These are phyloP conservation scores for Moringa oleifera DNA, from an alignment of 345 rosid species.

Conservation along the genomic window DNA sequence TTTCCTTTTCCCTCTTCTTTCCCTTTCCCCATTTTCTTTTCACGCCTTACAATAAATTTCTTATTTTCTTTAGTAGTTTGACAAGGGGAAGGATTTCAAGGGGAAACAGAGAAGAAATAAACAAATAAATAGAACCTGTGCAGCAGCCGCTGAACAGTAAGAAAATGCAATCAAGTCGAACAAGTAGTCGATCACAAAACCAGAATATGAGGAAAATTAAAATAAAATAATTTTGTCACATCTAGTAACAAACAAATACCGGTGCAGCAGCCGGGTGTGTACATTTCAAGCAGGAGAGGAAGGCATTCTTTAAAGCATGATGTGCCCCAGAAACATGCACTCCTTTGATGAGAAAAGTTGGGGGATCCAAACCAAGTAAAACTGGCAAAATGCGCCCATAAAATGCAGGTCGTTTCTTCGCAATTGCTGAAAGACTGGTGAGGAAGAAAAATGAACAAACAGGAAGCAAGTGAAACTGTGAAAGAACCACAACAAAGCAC, in stretches of 20 bases:
- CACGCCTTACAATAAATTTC: too few species aligned
- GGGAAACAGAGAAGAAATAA: not conserved
- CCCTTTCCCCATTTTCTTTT: too few species aligned
- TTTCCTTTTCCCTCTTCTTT: too few species aligned
- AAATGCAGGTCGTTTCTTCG: slow-evolving; percentile 78
- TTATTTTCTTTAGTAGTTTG: too few species aligned
- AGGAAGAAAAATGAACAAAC: slow-evolving; percentile 20
- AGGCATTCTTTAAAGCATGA: slow-evolving; percentile 68
- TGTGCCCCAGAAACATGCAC: slow-evolving; percentile 55
- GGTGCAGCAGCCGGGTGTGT: slow-evolving; percentile 92
- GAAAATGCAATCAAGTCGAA: not conserved
- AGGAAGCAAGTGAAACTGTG: not conserved
- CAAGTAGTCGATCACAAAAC: not conserved
- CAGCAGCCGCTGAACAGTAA: too few species aligned
- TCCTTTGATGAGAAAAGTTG: slow-evolving; percentile 51
- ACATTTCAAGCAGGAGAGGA: slow-evolving; percentile 70
- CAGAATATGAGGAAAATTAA: too few species aligned
- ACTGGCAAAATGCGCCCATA: slow-evolving; percentile 92
- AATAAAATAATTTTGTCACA: not conserved
- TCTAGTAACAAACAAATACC: slow-evolving; percentile 45
- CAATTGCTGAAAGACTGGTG: slow-evolving; percentile 77
- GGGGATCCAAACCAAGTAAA: slow-evolving; percentile 81
- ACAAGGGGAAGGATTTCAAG: too few species aligned
- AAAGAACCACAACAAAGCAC: not conserved
- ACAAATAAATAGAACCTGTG: not conserved